These are phyloP conservation scores for Penicillium polonicum DNA, from an alignment of 2,329 filamentous ascomycete species.

Conservation along the genomic window DNA sequence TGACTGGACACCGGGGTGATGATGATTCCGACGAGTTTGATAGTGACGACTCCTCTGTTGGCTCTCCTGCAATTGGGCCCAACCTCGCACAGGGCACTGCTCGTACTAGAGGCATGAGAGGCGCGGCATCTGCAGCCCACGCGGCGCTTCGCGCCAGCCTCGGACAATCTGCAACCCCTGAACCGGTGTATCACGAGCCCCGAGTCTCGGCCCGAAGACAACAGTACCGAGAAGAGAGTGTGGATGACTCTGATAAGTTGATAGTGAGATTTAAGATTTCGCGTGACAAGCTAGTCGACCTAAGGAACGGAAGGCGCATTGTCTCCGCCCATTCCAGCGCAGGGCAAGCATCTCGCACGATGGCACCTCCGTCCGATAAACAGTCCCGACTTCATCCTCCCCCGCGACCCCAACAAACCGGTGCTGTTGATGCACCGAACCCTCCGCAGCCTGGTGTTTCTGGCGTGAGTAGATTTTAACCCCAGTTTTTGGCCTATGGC, in stretches of 20 bases:
- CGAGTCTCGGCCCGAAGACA: conserved; percentile 64
- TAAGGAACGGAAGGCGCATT: conserved; percentile 23
- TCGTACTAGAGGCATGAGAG: conserved; percentile 82
- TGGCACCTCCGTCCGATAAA: conserved; percentile 46
- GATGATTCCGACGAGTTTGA: conserved; percentile 90
- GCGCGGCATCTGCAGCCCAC: conserved; percentile 81
- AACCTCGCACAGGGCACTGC: conserved; percentile 69
- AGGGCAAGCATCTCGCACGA: conserved; percentile 55
- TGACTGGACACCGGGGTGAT: conserved; percentile 55
- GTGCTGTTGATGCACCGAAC: conserved; percentile 47
- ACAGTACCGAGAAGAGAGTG: conserved; percentile 73
- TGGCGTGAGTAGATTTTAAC: conserved; percentile 43
- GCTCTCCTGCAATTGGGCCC: conserved; percentile 77
- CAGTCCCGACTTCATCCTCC: conserved; percentile 30
- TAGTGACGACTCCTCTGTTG: conserved; percentile 80
- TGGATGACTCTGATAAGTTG: conserved; percentile 67
- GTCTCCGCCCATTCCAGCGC: conserved; percentile 54
- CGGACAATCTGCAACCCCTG: conserved; percentile 85
- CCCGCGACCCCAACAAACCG: conserved; percentile 39
- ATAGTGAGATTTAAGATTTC: conserved; percentile 74
- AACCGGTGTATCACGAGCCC: conserved; percentile 70
- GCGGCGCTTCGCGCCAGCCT: conserved; percentile 75
- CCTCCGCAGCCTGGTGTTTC: conserved; percentile 44
- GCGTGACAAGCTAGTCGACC: conserved; percentile 60
- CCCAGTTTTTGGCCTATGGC: conserved; percentile 15